Evolutionary conservation across 805 yeast species (phyloP).

Genomic region (Phaffomyces thermotolerans): DNA sequence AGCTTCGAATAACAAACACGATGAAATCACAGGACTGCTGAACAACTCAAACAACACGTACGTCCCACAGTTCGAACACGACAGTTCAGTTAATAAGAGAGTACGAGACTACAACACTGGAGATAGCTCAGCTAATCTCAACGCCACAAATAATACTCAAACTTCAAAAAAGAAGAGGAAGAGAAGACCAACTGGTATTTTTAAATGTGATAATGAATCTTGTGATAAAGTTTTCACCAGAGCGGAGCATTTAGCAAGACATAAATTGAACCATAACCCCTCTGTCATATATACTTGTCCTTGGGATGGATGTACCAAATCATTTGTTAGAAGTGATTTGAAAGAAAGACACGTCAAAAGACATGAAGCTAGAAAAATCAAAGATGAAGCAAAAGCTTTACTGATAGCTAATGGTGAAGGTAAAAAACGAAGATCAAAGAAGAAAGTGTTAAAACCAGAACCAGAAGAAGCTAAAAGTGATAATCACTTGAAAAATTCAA

Average conservation of each 20-base stretch:
- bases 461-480: background rate
- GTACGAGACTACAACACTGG: background rate
- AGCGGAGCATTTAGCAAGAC: slow-evolving; percentile 59
- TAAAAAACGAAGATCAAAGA: slow-evolving; percentile 12
- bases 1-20: background rate
- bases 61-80: too few species aligned
- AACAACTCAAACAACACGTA: background rate
- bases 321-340: slow-evolving; percentile 58
- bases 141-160: background rate
- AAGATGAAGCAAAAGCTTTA: slow-evolving; percentile 21
- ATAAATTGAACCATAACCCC: slow-evolving; percentile 54
- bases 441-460: background rate
- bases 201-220: slow-evolving; percentile 36
- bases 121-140: background rate
- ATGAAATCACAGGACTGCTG: background rate
- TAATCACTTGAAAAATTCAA: too few species aligned
- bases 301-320: slow-evolving; percentile 44
- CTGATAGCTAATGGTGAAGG: slow-evolving; percentile 8
- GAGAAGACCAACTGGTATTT: slow-evolving; percentile 26
- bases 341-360: slow-evolving; percentile 39
- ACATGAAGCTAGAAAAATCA: slow-evolving; percentile 29
- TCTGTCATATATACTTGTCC: slow-evolving; percentile 47
- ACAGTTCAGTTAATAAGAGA: background rate
- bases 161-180: slow-evolving; percentile 15
- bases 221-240: slow-evolving; percentile 53